Evolutionary conservation across 1,139 yeast species (phyloP).

Genomic region (Scheffersomyces cryptocercus): DNA sequence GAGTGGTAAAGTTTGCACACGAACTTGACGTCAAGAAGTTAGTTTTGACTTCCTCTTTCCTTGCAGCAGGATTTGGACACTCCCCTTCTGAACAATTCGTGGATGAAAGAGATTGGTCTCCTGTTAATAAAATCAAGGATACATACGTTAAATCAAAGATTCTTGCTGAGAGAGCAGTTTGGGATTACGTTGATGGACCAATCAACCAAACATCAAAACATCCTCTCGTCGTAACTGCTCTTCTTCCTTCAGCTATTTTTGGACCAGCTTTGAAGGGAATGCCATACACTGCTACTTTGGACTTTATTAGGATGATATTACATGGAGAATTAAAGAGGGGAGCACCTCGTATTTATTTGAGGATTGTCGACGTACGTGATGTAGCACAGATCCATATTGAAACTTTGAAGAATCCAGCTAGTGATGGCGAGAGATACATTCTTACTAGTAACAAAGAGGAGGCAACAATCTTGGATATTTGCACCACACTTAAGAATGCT

Average conservation of each 20-base stretch:
- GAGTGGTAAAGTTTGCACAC: conserved; percentile 23
- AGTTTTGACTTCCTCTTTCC: conserved; percentile 7
- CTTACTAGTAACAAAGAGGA: background rate
- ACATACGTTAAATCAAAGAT: conserved; percentile 9
- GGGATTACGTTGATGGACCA: conserved; percentile 14
- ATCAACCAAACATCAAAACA: background rate
- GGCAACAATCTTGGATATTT: background rate
- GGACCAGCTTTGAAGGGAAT: conserved; percentile 17
- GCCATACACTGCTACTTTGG: conserved; percentile 4
- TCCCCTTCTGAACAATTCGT: conserved; percentile 14
- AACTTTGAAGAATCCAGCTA: conserved; percentile 13
- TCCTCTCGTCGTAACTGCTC: conserved; percentile 9
- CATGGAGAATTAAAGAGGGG: conserved; percentile 2
- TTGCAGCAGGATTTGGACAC: conserved; percentile 8
- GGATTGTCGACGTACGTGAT: conserved; percentile 23
- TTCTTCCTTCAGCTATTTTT: conserved; percentile 25
- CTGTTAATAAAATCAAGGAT: conserved; percentile 6
- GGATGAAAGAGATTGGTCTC: conserved; percentile 10
- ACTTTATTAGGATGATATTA: conserved; percentile 5
- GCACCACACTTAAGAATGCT: background rate
- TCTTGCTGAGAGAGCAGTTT: conserved; percentile 17
- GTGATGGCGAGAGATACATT: conserved; percentile 2
- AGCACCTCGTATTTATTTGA: conserved; percentile 20
- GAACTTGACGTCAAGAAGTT: conserved; percentile 9
- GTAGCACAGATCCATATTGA: conserved; percentile 17